Conservation (phyloP, 2,329 filamentous ascomycete genomes). For the Fonsecaea nubica region DNA sequence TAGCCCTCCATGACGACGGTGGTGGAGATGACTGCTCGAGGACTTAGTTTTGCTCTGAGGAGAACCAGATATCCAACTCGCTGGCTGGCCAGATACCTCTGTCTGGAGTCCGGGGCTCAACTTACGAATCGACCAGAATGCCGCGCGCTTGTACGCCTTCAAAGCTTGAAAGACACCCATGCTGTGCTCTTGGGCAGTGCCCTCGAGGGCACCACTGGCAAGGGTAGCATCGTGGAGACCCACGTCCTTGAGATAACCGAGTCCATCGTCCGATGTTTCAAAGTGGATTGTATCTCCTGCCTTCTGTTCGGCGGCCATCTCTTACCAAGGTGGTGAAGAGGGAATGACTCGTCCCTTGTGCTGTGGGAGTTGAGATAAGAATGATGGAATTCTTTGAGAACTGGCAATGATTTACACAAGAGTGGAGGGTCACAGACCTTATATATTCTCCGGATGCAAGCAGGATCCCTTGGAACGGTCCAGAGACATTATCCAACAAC, state of each 20-base stretch:
- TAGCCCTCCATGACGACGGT: slow-evolving; percentile 62
- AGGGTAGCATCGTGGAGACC: slow-evolving; percentile 23
- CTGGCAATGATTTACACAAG: background rate
- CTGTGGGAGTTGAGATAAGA: background rate
- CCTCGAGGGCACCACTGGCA: slow-evolving; percentile 25
- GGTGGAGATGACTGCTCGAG: slow-evolving; percentile 46
- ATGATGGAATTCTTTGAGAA: background rate
- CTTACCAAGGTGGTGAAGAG: slow-evolving; percentile 1
- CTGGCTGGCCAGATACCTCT: background rate
- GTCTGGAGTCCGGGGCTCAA: slow-evolving; percentile 34
- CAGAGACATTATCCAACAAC: background rate
- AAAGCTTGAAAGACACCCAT: slow-evolving; percentile 26
- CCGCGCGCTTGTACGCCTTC: slow-evolving; percentile 27
- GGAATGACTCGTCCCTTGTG: background rate
- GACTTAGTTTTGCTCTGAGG: slow-evolving; percentile 2
- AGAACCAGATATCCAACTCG: background rate
- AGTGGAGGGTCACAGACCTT: background rate
- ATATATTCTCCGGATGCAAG: background rate
- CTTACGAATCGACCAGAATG: slow-evolving; percentile 31
- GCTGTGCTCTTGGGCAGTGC: slow-evolving; percentile 27
- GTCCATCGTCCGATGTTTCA: slow-evolving; percentile 15
- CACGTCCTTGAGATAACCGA: slow-evolving; percentile 25
- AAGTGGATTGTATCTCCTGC: slow-evolving; percentile 12
- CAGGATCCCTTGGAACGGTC: background rate
- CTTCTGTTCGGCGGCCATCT: slow-evolving; percentile 20